Conservation (phyloP, 306 rosid species). For the Acmispon strigosus region DNA sequence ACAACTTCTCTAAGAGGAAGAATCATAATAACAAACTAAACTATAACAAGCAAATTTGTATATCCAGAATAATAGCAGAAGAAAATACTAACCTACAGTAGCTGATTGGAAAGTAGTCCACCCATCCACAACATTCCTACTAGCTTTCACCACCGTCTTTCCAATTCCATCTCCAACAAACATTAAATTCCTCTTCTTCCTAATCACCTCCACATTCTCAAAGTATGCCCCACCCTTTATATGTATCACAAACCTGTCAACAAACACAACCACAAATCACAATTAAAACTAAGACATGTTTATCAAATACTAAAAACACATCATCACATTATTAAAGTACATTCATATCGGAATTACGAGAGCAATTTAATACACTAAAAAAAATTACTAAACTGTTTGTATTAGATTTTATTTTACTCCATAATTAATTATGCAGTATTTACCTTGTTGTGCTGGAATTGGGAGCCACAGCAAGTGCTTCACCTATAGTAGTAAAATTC, state of each 20-base stretch:
- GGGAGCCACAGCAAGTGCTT: slow-evolving; percentile 66
- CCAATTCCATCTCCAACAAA: slow-evolving; percentile 84
- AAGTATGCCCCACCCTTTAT: slow-evolving; percentile 73
- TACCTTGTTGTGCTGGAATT: slow-evolving; percentile 68
- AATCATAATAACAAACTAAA: no score
- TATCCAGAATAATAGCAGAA: neutral
- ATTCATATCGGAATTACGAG: no score
- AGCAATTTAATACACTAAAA: no score
- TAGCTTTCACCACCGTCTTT: slow-evolving; percentile 63
- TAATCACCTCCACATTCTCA: slow-evolving; percentile 78
- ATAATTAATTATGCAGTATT: no score
- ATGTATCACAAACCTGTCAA: slow-evolving; percentile 69
- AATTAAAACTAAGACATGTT: neutral
- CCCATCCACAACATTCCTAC: slow-evolving; percentile 68
- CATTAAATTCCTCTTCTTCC: slow-evolving; percentile 57
- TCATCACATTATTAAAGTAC: neutral
- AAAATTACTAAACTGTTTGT: no score
- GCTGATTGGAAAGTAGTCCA: slow-evolving; percentile 94
- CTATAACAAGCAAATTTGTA: no score
- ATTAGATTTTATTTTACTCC: no score
- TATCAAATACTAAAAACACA: neutral
- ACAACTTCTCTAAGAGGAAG: no score
- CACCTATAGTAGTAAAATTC: slow-evolving; percentile 61
- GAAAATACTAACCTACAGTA: slow-evolving; percentile 59
- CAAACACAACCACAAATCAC: neutral